phyloP scores from a whole-genome alignment of 2,329 filamentous ascomycete species.

The Onygenales sp. region DNA sequence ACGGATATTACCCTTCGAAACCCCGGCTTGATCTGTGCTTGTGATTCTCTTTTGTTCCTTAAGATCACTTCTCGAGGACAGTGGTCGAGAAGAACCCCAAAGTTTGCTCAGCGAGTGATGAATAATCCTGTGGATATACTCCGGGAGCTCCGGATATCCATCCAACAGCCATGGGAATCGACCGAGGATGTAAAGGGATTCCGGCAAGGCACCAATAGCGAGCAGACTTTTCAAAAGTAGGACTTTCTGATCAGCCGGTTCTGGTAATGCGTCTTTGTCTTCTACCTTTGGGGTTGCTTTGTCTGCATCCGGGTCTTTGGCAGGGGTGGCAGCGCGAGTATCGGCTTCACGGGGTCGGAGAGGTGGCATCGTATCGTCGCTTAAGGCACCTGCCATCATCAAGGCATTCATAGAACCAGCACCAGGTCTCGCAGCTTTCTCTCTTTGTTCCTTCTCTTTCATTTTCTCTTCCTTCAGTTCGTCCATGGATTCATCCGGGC shows the following conservation, averaged over 20 bases:
- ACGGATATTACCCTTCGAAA: conserved; percentile 60
- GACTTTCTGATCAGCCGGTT: conserved; percentile 81
- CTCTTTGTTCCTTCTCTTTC: conserved; percentile 69
- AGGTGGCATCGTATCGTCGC: conserved; percentile 62
- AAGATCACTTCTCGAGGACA: conserved; percentile 31
- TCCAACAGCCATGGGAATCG: conserved; percentile 90
- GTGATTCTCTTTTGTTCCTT: conserved; percentile 42
- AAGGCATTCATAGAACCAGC: conserved; percentile 69
- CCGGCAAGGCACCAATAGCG: conserved; percentile 83
- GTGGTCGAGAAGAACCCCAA: conserved; percentile 44
- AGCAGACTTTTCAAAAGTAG: conserved; percentile 74
- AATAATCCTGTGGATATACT: conserved; percentile 75
- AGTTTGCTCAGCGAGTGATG: conserved; percentile 74
- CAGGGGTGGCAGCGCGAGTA: conserved; percentile 42
- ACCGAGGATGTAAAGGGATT: conserved; percentile 84
- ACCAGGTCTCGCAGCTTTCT: conserved; percentile 60
- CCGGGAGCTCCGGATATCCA: conserved; percentile 68
- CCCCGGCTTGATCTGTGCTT: conserved; percentile 55
- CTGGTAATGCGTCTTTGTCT: conserved; percentile 48
- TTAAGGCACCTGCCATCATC: conserved; percentile 73
- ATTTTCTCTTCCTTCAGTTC: conserved; percentile 58
- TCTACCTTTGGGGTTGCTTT: conserved; percentile 28
- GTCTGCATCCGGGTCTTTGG: conserved; percentile 46
- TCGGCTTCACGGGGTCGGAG: conserved; percentile 42
- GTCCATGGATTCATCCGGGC: conserved; percentile 74